Base-by-base conservation (phyloP, 108 stramenopile species). In the Mayamaea pseudoterrestris region DNA sequence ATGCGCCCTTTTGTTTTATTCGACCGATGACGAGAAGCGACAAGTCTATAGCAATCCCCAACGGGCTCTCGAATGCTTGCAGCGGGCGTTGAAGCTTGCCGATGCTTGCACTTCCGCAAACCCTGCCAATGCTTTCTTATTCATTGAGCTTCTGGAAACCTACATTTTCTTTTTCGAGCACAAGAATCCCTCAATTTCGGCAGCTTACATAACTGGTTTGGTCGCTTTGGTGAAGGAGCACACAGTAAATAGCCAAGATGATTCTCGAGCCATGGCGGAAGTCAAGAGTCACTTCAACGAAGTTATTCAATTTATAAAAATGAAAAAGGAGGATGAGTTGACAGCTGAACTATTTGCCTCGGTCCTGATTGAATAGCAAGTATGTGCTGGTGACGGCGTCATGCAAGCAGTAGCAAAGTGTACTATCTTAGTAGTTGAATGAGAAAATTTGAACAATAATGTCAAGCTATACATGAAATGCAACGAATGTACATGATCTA, bases 151-250 rank as follows among this genome's bases (percentile, higher is more conserved):
- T 26, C 55, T 98, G 7, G 93, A 98, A 50, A 79, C 79, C 32
- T 98, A 97, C 57, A 53, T 97, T 2, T 93, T 88, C 61, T 96
- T 90, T 60, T 98, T 90, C 41, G 96, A 96, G 36, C 70, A 73
- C 26, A 72, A 77, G 50, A 83, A 81, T 54, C 93, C 93, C 14
- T 59, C 66, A 18, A 91, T 97, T 31, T 76, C 78, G 4, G 78
- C 74, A 23, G 79, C 84, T 49, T 93, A 87, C 53, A 66, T 96
- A 7, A 65, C 72, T 11, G 88, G 89, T 12, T 65, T 95, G 30
- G 83, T 93, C 29, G 90, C 91, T 37, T 69, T 98, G 41, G 80
- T 97, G 43, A 94, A 93, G 30, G 93, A 95, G 55, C 89, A 94
- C 62, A 61, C 90, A 21, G 71, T 76, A 34, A 71, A 66, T 44